Base-by-base conservation (phyloP, 768 basidiomycete species). In the Leccinum sublutescens region DNA sequence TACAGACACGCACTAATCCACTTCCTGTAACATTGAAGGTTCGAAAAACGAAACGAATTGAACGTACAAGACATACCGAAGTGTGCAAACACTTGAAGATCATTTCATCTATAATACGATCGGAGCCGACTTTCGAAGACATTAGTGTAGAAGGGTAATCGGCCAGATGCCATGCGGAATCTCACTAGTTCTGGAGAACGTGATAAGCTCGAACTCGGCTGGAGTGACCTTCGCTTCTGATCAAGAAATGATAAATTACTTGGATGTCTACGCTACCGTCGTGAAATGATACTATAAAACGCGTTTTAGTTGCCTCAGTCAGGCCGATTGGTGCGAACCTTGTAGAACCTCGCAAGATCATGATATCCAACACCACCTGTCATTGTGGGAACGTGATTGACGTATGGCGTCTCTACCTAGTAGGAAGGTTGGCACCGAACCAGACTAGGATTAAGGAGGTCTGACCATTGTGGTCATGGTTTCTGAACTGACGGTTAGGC, bases 41-140 rank as follows among this genome's bases (percentile, higher is more conserved):
- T 50, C 49, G 47, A 58, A 1, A 21, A 27, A 11, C 29, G 19
- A 48, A 49, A 51, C 2, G 33, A 17, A 17, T 29, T 21, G 19
- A 14, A 52, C 5, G 10, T 49, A 9, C 15, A 27, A 21, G 21
- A 3, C 71, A 29, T 59, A 76, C 77, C 50, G 70, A 74, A 4
- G 76, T 78, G 58, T 78, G 76, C 7, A 69, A 73, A 61, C 74
- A 77, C 59, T 76, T 74, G 65, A 78, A 78, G 43, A 80, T 77
- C 74, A 80, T 78, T 66, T 80, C 82, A 59, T 81, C 79, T 19
- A 80, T 74, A 47, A 81, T 71, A 27, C 79, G 68, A 59, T 80
- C 78, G 3, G 77, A 71, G 15, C 80, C 79, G 14, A 78, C 75
- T 72, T 36, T 40, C 25, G 27, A 57, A 23, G 34, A 17, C 17